Base-by-base conservation (phyloP, 2,329 filamentous ascomycete genomes). In the Cordyceps fumosorosea region DNA sequence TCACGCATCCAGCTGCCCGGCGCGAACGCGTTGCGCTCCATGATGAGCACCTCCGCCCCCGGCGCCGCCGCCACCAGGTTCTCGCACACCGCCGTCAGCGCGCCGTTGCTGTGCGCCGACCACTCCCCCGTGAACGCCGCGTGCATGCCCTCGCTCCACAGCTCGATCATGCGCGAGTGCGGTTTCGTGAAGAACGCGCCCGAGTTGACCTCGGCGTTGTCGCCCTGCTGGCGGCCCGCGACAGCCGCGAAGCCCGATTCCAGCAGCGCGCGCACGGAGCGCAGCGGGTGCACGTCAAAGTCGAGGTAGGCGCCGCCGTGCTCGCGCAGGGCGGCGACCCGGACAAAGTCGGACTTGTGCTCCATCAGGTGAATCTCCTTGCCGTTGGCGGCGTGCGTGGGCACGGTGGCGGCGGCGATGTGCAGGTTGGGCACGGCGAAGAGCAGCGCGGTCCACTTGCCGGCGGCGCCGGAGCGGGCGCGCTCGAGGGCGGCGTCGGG, bases 21-120 rank as follows among this genome's bases (percentile, higher is more conserved):
- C 18, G 65, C 62, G 22, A 68, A 67, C 7, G 67, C 67, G 37
- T 64, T 37, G 16, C 60, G 62, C 52, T 68, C 66, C 62, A 68
- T 48, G 52, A 67, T 66, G 20, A 68, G 64, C 50, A 67, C 60
- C 62, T 68, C 66, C 22, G 60, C 60, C 62, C 67, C 66, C 22
- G 60, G 45, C 8, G 64, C 42, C 10, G 62, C 56, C 18, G 50
- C 24, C 22, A 51, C 56, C 7, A 91, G 76, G 63, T 77, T 77
- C 66, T 87, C 87, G 16, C 75, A 63, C 8, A 68, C 26, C 26
- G 22, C 22, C 8, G 66, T 69, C 3, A 70, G 59, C 3, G 65
- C 62, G 5, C 37, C 45, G 62, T 69, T 66, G 59, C 66, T 66
- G 52, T 69, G 67, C 6, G 65, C 65, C n/a, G 64, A 65, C 66